A percentile compares a stretch with the other conserved stretches of the same genome.
phyloP scores from a whole-genome alignment of 768 basidiomycete species.

The Saitozyma sp. region DNA sequence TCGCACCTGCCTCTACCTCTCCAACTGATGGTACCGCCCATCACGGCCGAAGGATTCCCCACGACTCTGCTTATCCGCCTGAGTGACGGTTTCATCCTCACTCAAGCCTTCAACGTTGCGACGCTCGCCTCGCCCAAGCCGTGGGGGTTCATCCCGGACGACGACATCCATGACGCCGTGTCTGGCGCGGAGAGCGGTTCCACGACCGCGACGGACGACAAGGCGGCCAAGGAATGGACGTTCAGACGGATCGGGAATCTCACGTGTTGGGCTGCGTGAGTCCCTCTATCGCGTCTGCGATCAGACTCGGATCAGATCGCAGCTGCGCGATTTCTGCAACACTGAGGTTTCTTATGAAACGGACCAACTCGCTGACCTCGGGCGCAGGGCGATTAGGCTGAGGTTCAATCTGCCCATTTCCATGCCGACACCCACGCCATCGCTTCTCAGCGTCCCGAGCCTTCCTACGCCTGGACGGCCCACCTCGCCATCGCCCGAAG shows the following conservation, averaged over 20 bases:
- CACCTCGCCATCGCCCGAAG: background rate
- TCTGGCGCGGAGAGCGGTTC: constrained; percentile 1
- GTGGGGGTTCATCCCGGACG: constrained; percentile 48
- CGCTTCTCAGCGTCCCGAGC: constrained; percentile 2
- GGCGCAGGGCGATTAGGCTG: constrained; percentile 38
- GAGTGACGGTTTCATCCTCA: constrained; percentile 46
- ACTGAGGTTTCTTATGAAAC: too few relatives aligned
- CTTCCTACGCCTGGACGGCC: background rate
- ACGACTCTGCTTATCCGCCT: constrained; percentile 26
- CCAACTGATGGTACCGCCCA: constrained; percentile 20
- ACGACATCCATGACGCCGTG: constrained; percentile 48
- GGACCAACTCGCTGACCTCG: too few relatives aligned
- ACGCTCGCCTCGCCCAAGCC: constrained; percentile 29
- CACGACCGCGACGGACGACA: constrained; percentile 10
- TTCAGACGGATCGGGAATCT: constrained; percentile 47
- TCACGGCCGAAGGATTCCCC: constrained; percentile 3
- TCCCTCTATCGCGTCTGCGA: background rate
- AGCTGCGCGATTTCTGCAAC: background rate
- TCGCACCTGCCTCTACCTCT: constrained; percentile 36
- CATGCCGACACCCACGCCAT: constrained; percentile 6
- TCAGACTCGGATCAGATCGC: too few relatives aligned
- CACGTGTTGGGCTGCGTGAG: constrained; percentile 50
- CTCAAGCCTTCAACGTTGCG: constrained; percentile 42
- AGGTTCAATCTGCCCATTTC: constrained; percentile 36
- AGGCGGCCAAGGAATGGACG: constrained; percentile 44